phyloP scores from a whole-genome alignment of 2,329 filamentous ascomycete species.

The Pseudonectria foliicola region DNA sequence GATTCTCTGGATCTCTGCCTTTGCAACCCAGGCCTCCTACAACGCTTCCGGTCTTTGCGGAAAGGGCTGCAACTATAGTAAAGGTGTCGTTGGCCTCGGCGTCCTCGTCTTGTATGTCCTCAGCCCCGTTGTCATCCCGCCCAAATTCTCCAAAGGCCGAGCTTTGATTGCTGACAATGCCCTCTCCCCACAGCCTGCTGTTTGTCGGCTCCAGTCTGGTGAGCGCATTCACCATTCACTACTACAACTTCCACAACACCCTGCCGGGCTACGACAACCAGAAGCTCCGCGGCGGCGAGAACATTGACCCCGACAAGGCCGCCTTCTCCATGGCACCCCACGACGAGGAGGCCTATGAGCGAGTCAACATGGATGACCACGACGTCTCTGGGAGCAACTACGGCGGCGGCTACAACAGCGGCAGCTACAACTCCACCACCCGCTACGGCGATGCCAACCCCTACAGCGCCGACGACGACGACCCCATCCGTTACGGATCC shows the following conservation, averaged over 20 bases:
- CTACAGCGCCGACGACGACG: constrained; percentile 33
- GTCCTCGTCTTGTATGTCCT: constrained; percentile 57
- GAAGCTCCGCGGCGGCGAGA: constrained; percentile 34
- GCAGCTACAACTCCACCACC: constrained; percentile 21
- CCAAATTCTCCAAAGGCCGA: constrained; percentile 1
- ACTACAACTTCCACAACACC: constrained; percentile 54
- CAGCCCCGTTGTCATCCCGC: neutral
- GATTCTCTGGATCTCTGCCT: constrained; percentile 60
- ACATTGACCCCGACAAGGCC: constrained; percentile 63
- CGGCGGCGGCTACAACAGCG: constrained; percentile 28
- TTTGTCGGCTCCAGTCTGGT: constrained; percentile 47
- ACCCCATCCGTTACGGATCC: constrained; percentile 33
- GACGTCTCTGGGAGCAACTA: constrained; percentile 25
- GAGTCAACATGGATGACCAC: constrained; percentile 51
- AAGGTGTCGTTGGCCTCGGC: constrained; percentile 54
- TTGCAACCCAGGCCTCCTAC: constrained; percentile 58
- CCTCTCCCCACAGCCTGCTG: constrained; percentile 39
- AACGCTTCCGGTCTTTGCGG: constrained; percentile 51
- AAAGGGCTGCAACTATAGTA: constrained; percentile 51
- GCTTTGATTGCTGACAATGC: constrained; percentile 8
- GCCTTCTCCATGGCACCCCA: constrained; percentile 62
- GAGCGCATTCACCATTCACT: constrained; percentile 53
- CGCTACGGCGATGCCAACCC: constrained; percentile 32
- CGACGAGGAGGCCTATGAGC: constrained; percentile 59
- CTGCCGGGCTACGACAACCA: constrained; percentile 54